Percentiles rank a stretch among this genome's conserved stretches.
Conservation (phyloP, 148 eudicot species). For the Chenopodium quinoa region DNA sequence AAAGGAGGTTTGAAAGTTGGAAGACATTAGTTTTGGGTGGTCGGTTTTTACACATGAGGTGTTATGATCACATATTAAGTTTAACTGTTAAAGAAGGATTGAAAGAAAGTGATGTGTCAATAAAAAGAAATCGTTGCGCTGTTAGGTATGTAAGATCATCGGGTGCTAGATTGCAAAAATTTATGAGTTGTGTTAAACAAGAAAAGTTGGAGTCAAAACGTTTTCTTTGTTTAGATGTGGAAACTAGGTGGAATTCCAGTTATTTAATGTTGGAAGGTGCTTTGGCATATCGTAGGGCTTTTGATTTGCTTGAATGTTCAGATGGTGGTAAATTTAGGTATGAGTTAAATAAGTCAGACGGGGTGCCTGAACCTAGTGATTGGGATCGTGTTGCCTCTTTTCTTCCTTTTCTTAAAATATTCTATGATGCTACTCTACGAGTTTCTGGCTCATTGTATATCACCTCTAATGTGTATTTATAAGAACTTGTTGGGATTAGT, state of each 20-base stretch:
- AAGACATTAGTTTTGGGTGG: not conserved
- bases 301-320: constrained; percentile 4
- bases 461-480: not conserved
- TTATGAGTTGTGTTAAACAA: not conserved
- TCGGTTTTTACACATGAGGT: not conserved
- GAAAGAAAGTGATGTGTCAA: constrained; percentile 4
- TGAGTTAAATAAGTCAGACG: not conserved
- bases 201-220: constrained; percentile 1
- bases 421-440: not conserved
- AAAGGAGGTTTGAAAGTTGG: not conserved
- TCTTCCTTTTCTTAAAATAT: not conserved
- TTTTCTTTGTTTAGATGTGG: constrained; percentile 6
- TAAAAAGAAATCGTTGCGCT: not conserved
- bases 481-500: too few relatives aligned
- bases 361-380: not conserved
- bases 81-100: constrained; percentile 4
- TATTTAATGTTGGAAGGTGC: too few relatives aligned
- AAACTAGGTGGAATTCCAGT: not conserved
- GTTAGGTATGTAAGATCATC: not conserved
- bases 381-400: not conserved
- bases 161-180: not conserved
- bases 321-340: not conserved
- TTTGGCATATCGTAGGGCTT: not conserved
- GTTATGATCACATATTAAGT: not conserved
- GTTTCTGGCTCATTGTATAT: too few relatives aligned